Base-by-base conservation (phyloP, 352 stramenopile species). In the Phytophthora citrophthora region DNA sequence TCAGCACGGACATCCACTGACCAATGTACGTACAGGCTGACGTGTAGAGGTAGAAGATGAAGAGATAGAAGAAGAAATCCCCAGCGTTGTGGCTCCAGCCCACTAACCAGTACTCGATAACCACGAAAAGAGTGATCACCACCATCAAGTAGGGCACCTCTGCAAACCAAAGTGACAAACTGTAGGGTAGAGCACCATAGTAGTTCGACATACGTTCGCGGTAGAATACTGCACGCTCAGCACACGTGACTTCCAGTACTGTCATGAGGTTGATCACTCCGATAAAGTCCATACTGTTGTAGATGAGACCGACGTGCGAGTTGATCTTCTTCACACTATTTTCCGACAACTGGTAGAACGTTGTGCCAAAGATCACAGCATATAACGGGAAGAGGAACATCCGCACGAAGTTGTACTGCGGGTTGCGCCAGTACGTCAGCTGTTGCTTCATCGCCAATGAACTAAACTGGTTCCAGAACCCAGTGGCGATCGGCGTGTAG, bases 241-340 rank as follows among this genome's bases (percentile, higher is more conserved):
- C 32, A n/a, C 53, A 80, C 26, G 55, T 63, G 7, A 64, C 71
- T n/a, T 82, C 71, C 9, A 83, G 32, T 41, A 81, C 72, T 34
- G 73, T 77, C 69, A 41, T 41, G 11, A 41, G 36, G 36, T 41
- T 41, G 13, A 41, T 64, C 16, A 79, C 64, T 23, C 73, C 64
- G 40, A 84, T 84, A 48, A 86, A 85, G 31, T 83, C 74, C 57
- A 83, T 66, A 8, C 50, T 79, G 61, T 83, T 86, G 68, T 83
- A 86, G 34, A 86, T 86, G 29, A 88, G 68, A 32, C 68, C 74
- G 18, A 88, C 53, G 47, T 80, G 70, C 24, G 76, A 83, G 49
- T 83, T 88, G 12, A 81, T 69, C 6, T 54, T 51, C 15, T 64
- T 66, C 12, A 56, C 29, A 3, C 44, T 73, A 20, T 32, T 47